A percentile compares a stretch with the other conserved stretches of the same genome.
These are phyloP conservation scores for Hortaea werneckii DNA, from an alignment of 2,329 filamentous ascomycete genomes.

Conservation along the genomic window DNA sequence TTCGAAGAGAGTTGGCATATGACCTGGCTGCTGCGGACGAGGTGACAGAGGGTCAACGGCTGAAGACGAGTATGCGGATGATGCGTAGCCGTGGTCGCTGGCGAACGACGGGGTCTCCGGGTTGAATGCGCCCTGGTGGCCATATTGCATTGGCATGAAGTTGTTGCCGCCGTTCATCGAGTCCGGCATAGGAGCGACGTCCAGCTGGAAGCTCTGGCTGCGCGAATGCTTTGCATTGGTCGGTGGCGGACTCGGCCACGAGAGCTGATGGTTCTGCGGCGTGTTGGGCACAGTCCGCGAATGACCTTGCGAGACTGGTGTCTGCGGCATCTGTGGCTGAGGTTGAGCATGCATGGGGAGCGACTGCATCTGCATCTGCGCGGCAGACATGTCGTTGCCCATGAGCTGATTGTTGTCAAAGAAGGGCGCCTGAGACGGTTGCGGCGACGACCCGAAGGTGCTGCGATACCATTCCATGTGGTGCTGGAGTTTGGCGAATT, in stretches of 20 bases:
- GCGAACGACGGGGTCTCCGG: slow-evolving; percentile 19
- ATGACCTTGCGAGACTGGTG: slow-evolving; percentile 21
- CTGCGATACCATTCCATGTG: slow-evolving; percentile 22
- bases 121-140: slow-evolving; percentile 3
- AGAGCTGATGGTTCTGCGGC: slow-evolving; percentile 30
- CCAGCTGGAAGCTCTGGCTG: slow-evolving; percentile 35
- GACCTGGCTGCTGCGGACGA: slow-evolving; percentile 24
- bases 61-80: slow-evolving; percentile 41
- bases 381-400: slow-evolving; percentile 9
- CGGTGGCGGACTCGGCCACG: slow-evolving; percentile 26
- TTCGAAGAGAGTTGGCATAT: slow-evolving; percentile 28
- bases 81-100: slow-evolving; percentile 36
- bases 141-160: slow-evolving; percentile 1
- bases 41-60: slow-evolving; percentile 38
- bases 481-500: slow-evolving; percentile 20
- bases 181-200: slow-evolving; percentile 44
- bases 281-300: slow-evolving; percentile 43
- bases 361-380: slow-evolving; percentile 1
- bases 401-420: slow-evolving; percentile 13
- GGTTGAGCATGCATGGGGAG: slow-evolving; percentile 4
- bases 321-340: slow-evolving; percentile 8
- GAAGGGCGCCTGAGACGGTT: slow-evolving; percentile 4
- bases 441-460: slow-evolving; percentile 14
- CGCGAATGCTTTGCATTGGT: slow-evolving; percentile 21
- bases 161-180: slow-evolving; percentile 2